Conservation (phyloP, 768 basidiomycete species). For the Tricholoma furcatifolium region DNA sequence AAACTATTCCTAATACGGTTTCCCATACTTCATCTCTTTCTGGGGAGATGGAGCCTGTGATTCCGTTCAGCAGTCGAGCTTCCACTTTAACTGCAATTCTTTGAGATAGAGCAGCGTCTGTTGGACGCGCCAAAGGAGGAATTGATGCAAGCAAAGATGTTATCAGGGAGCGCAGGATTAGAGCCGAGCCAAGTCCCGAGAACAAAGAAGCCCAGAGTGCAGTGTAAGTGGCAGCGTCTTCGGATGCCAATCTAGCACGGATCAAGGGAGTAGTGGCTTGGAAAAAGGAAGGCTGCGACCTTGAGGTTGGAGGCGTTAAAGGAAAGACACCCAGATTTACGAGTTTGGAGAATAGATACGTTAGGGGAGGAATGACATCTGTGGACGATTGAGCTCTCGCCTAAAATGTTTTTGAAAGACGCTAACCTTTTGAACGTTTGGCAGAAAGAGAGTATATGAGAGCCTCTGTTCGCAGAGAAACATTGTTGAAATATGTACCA, state of each 20-base stretch:
- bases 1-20: slow-evolving; percentile 41
- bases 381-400: slow-evolving; percentile 4
- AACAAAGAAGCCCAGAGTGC: slow-evolving; percentile 49
- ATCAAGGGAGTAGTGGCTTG: slow-evolving; percentile 46
- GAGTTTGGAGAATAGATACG: slow-evolving; percentile 63
- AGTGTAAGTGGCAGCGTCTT: slow-evolving; percentile 36
- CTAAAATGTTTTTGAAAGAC: slow-evolving; percentile 5
- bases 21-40: slow-evolving; percentile 54
- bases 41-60: slow-evolving; percentile 53
- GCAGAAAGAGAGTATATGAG: slow-evolving; percentile 46
- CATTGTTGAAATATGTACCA: slow-evolving; percentile 50
- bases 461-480: slow-evolving; percentile 52
- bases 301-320: slow-evolving; percentile 40
- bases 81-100: slow-evolving; percentile 53
- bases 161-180: slow-evolving; percentile 56
- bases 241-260: slow-evolving; percentile 33
- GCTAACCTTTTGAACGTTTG: slow-evolving; percentile 40
- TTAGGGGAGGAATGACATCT: slow-evolving; percentile 43
- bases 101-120: slow-evolving; percentile 27
- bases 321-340: slow-evolving; percentile 70
- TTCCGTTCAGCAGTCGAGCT: slow-evolving; percentile 43
- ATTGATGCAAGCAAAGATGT: slow-evolving; percentile 57
- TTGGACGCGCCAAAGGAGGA: slow-evolving; percentile 23
- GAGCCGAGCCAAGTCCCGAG: slow-evolving; percentile 45
- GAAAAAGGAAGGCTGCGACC: slow-evolving; percentile 77